Evolutionary conservation across 1,139 yeast species (phyloP).

Genomic region (Yamadazyma siamensis): DNA sequence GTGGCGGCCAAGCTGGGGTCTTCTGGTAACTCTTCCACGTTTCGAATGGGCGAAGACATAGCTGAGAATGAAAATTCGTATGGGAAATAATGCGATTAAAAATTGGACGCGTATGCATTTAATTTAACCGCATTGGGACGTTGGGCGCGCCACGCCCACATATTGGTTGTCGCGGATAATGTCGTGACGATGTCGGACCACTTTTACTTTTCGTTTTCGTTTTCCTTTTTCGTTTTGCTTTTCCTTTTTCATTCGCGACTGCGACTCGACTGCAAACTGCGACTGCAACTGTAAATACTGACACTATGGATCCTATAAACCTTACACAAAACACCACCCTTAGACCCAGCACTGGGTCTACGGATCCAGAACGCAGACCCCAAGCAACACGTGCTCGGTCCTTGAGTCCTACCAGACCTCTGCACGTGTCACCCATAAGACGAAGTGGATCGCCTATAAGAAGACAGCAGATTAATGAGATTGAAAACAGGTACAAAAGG

Average conservation of each 20-base stretch:
- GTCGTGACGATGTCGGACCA: conserved; percentile 3
- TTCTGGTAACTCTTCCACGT: conserved; percentile 22
- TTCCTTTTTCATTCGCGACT: too few species aligned
- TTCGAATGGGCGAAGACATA: conserved; percentile 31
- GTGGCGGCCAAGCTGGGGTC: conserved; percentile 23
- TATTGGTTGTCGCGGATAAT: conserved; percentile 2
- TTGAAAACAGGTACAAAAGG: conserved; percentile 19
- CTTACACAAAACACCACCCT: too few species aligned
- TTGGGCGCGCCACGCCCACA: not conserved
- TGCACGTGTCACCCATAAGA: conserved; percentile 30
- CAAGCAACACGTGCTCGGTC: too few species aligned
- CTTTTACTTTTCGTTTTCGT: too few species aligned
- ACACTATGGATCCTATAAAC: too few species aligned
- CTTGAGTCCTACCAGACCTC: too few species aligned
- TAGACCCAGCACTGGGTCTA: too few species aligned
- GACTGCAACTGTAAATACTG: too few species aligned
- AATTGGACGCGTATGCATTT: not conserved
- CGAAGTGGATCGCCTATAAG: conserved; percentile 38
- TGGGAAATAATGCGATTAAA: not conserved
- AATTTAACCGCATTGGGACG: not conserved
- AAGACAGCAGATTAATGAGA: conserved; percentile 26
- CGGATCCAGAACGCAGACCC: too few species aligned
- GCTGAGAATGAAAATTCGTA: conserved; percentile 2
- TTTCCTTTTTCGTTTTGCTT: too few species aligned
- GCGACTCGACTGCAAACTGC: too few species aligned